Percentiles rank a stretch among this genome's conserved stretches.
Conservation (phyloP, 352 stramenopile species). For the Globisporangium splendens region DNA sequence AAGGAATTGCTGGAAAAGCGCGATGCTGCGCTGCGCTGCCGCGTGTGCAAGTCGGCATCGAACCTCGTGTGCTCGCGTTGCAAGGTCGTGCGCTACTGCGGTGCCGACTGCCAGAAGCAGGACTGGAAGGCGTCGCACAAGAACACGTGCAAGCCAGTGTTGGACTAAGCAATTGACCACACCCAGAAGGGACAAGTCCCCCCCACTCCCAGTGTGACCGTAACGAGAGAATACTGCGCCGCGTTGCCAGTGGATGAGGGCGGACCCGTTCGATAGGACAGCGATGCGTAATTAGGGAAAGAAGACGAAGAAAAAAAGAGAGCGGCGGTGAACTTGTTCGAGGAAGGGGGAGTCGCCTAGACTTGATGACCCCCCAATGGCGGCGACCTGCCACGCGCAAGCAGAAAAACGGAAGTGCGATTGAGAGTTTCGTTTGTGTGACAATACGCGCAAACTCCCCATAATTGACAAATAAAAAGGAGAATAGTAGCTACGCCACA, state of each 20-base stretch:
- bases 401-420: background rate
- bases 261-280: constrained; percentile 1
- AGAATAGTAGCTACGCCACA: background rate
- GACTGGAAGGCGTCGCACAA: constrained; percentile 87
- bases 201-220: no score
- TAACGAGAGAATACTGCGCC: background rate
- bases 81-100: constrained; percentile 86
- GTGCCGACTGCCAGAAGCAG: constrained; percentile 84
- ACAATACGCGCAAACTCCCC: no score
- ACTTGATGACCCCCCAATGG: background rate
- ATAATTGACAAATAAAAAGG: background rate
- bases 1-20: constrained; percentile 74
- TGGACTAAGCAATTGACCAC: constrained; percentile 7
- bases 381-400: background rate
- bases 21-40: constrained; percentile 68
- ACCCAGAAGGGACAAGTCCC: no score
- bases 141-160: constrained; percentile 73
- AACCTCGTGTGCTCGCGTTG: constrained; percentile 85
- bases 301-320: background rate
- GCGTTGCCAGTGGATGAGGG: background rate
- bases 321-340: background rate
- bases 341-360: background rate
- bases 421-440: background rate
- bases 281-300: background rate
- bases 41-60: constrained; percentile 73